Conservation (phyloP, 768 basidiomycete species). For the Agrocybe chaxingu region DNA sequence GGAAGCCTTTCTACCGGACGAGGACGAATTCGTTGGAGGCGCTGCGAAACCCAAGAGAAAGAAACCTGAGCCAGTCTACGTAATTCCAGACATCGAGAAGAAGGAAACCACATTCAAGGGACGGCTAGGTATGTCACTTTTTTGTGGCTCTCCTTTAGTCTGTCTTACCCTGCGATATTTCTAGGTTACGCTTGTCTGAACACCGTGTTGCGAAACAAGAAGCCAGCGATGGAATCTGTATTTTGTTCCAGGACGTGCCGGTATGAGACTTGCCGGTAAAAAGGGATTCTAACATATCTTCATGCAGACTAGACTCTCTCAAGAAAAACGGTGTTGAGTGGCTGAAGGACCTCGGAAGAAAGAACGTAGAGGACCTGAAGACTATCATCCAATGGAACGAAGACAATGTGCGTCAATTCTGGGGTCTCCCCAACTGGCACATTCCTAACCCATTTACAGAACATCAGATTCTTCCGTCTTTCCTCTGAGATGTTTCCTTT, state of each 20-base stretch:
- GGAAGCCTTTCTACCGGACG: too few species aligned
- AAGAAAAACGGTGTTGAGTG: constrained; percentile 78
- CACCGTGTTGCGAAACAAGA: constrained; percentile 71
- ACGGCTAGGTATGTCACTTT: constrained; percentile 40
- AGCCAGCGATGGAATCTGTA: constrained; percentile 59
- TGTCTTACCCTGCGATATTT: neutral
- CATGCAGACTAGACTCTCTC: constrained; percentile 68
- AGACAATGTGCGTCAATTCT: constrained; percentile 49
- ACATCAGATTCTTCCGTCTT: constrained; percentile 83
- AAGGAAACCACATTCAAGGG: constrained; percentile 72
- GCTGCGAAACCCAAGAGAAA: constrained; percentile 16
- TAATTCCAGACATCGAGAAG: constrained; percentile 68
- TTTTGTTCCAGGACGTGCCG: constrained; percentile 77
- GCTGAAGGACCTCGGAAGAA: constrained; percentile 76
- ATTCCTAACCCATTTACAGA: constrained; percentile 23
- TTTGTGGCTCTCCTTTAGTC: neutral
- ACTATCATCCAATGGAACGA: constrained; percentile 91
- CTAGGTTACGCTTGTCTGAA: constrained; percentile 81
- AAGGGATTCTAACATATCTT: constrained; percentile 5
- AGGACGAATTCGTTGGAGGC: too few species aligned
- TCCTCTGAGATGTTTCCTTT: constrained; percentile 95
- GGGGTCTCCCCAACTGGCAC: neutral
- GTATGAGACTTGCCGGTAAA: constrained; percentile 24
- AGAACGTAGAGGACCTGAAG: constrained; percentile 70
- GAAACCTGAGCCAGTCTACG: constrained; percentile 50